Percentiles rank a stretch among this genome's conserved stretches.
These are phyloP conservation scores for Aspergillus fijiensis DNA, from an alignment of 2,329 filamentous ascomycete species.

Conservation along the genomic window DNA sequence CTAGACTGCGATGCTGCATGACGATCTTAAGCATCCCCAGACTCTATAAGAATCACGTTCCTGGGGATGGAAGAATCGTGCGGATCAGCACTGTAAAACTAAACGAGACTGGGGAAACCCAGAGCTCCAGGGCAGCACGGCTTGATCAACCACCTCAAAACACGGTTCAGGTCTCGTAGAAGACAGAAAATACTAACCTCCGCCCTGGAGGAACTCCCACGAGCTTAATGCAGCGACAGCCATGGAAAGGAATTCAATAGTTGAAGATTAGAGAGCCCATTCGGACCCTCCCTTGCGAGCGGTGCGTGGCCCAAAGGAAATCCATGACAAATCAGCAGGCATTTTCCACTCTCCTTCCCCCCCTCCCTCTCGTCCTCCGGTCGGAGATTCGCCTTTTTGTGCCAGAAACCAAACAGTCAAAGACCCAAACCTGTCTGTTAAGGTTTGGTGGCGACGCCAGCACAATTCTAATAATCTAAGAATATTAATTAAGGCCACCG, in stretches of 20 bases:
- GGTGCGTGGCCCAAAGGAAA: neutral
- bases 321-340: neutral
- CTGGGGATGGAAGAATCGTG: neutral
- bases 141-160: neutral
- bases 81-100: neutral
- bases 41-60: neutral
- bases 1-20: neutral
- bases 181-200: too few relatives aligned
- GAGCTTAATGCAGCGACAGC: neutral
- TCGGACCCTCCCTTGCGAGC: neutral
- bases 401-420: neutral
- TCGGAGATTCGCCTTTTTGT: neutral
- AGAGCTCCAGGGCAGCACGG: neutral
- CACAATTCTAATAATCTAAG: neutral
- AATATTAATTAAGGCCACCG: neutral
- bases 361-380: neutral
- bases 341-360: too few relatives aligned
- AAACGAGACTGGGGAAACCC: neutral
- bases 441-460: constrained; percentile 6
- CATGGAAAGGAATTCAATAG: neutral
- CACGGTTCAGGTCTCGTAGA: too few relatives aligned
- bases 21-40: neutral
- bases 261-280: neutral
- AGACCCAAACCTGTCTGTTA: neutral
- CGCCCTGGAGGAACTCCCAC: too few relatives aligned